Percentiles rank a stretch among this genome's conserved stretches.
Conservation (phyloP, 2,329 filamentous ascomycete species). For the Trichoderma arundinaceum region DNA sequence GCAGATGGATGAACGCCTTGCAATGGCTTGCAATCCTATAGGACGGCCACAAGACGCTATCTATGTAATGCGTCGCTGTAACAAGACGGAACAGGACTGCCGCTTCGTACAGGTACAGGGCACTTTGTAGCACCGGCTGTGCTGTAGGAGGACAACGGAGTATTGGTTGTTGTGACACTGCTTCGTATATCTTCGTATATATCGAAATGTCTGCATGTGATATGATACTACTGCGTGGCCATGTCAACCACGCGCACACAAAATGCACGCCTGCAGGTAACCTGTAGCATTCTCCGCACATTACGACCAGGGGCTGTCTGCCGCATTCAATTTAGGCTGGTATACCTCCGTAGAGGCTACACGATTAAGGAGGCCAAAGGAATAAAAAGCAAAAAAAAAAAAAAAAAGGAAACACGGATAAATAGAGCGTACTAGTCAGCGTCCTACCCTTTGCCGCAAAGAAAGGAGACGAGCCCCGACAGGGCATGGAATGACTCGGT, state of each 20-base stretch:
- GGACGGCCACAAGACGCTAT: slow-evolving; percentile 7
- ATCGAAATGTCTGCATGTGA: slow-evolving; percentile 21
- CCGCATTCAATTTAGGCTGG: slow-evolving; percentile 9
- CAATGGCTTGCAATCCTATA: slow-evolving; percentile 19
- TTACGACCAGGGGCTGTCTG: slow-evolving; percentile 3
- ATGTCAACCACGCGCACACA: slow-evolving; percentile 26
- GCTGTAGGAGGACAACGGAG: slow-evolving; percentile 4
- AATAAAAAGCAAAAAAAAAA: background rate
- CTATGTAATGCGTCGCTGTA: slow-evolving; percentile 11
- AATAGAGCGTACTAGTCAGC: background rate
- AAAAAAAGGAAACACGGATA: background rate
- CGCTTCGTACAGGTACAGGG: background rate
- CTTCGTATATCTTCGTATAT: slow-evolving; percentile 20
- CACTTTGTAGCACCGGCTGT: background rate
- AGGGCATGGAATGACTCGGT: slow-evolving; percentile 21
- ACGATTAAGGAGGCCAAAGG: slow-evolving; percentile 15
- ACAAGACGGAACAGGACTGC: slow-evolving; percentile 1
- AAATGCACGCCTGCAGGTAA: slow-evolving; percentile 22
- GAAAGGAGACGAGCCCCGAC: slow-evolving; percentile 17
- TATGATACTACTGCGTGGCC: slow-evolving; percentile 28
- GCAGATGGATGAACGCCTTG: slow-evolving; percentile 20
- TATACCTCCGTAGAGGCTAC: slow-evolving; percentile 1
- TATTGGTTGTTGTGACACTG: slow-evolving; percentile 6
- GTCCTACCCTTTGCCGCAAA: slow-evolving; percentile 1
- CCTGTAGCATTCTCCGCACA: slow-evolving; percentile 24